Percentiles rank a stretch among this genome's conserved stretches.
Evolutionary conservation across 2,329 filamentous ascomycete genomes (phyloP).

Genomic region (Fusarium armeniacum): DNA sequence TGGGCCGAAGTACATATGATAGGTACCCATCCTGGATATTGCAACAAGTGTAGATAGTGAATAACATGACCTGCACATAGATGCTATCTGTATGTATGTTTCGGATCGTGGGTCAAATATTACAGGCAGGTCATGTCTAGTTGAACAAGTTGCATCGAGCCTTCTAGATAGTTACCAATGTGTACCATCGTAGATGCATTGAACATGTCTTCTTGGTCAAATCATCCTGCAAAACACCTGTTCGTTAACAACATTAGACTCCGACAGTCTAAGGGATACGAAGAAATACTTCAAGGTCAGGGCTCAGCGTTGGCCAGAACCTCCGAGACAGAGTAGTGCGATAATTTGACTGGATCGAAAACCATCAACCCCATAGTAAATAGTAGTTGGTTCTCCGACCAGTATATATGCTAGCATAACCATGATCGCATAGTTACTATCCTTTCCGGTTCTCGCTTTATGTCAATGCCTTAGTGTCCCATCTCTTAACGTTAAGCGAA

Average conservation of each 20-base stretch:
- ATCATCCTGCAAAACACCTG: background rate
- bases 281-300: background rate
- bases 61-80: background rate
- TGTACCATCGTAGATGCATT: too few relatives aligned
- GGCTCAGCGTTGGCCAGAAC: background rate
- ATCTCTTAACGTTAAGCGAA: background rate
- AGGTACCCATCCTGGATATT: background rate
- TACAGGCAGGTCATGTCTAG: background rate
- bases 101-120: too few relatives aligned
- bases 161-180: background rate
- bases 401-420: constrained; percentile 10
- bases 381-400: background rate
- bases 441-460: constrained; percentile 2
- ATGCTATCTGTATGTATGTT: too few relatives aligned
- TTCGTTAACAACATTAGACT: too few relatives aligned
- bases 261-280: background rate
- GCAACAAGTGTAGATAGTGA: background rate
- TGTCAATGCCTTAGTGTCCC: background rate
- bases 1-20: background rate
- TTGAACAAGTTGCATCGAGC: background rate
- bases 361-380: constrained; percentile 6
- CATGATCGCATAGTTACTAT: constrained; percentile 1
- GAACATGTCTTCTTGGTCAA: background rate
- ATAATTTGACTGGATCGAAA: background rate
- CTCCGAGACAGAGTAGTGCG: background rate